Evolutionary conservation across 345 rosid species (phyloP).

Genomic region (Acer saccharum): DNA sequence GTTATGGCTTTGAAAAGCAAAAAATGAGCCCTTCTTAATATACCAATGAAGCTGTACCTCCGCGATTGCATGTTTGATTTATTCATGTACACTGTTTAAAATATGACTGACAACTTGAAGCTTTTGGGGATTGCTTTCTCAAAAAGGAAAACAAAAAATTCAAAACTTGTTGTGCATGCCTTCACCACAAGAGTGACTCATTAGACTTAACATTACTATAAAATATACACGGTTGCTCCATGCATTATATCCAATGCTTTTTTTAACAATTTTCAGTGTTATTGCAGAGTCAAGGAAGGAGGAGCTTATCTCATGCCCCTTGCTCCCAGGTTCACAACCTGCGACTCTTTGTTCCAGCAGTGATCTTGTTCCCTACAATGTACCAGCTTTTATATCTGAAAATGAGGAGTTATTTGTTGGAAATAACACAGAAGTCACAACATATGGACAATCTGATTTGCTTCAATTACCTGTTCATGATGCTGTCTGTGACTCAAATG

Average conservation of each 20-base stretch:
- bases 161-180: not conserved
- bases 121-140: not conserved
- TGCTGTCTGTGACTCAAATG: slow-evolving; percentile 32
- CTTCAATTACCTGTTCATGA: slow-evolving; percentile 26
- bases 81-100: not conserved
- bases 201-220: not conserved
- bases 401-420: slow-evolving; percentile 27
- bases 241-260: not conserved
- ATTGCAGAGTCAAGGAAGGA: slow-evolving; percentile 68
- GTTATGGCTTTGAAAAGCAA: too few relatives aligned
- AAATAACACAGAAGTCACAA: slow-evolving; percentile 26
- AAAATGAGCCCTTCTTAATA: too few relatives aligned
- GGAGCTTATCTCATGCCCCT: slow-evolving; percentile 66
- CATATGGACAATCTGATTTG: slow-evolving; percentile 34
- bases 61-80: not conserved
- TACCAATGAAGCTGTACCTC: not conserved
- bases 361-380: slow-evolving; percentile 36
- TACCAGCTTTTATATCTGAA: slow-evolving; percentile 34
- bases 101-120: not conserved
- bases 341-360: slow-evolving; percentile 37
- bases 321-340: slow-evolving; percentile 47
- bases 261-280: slow-evolving; percentile 11
- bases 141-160: not conserved
- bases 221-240: not conserved
- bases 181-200: not conserved